A percentile compares a stretch with the other conserved stretches of the same genome.
Evolutionary conservation across 768 basidiomycete species (phyloP).

Genomic region (Lepiota brunneoincarnata): DNA sequence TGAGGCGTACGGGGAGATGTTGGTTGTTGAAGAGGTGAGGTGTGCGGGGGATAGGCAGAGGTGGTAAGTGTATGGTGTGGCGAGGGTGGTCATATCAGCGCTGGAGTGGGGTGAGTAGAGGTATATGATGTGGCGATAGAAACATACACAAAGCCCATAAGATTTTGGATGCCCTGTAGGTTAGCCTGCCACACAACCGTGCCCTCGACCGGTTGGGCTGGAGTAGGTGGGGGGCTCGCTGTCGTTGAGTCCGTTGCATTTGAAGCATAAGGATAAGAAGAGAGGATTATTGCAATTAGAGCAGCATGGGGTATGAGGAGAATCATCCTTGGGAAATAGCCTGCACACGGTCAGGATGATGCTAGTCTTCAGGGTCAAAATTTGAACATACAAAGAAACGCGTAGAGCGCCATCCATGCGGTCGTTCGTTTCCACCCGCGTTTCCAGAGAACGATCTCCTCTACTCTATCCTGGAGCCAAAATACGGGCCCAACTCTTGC

Average conservation of each 20-base stretch:
- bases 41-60: constrained; percentile 47
- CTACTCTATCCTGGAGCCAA: constrained; percentile 86
- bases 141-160: constrained; percentile 81
- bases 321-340: constrained; percentile 71
- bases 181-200: constrained; percentile 84
- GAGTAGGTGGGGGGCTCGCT: constrained; percentile 22
- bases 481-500: constrained; percentile 75
- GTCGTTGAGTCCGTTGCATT: constrained; percentile 9
- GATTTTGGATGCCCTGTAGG: constrained; percentile 85
- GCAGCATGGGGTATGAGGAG: constrained; percentile 66
- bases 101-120: constrained; percentile 29
- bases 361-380: background rate
- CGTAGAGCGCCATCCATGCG: constrained; percentile 75
- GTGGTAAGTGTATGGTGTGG: constrained; percentile 49
- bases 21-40: constrained; percentile 21
- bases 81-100: constrained; percentile 56
- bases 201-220: constrained; percentile 49
- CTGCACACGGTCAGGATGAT: constrained; percentile 31
- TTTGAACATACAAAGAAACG: constrained; percentile 67
- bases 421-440: constrained; percentile 68
- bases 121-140: background rate
- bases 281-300: constrained; percentile 64
- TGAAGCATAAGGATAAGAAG: constrained; percentile 52
- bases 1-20: constrained; percentile 15
- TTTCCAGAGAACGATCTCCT: constrained; percentile 85